These are phyloP conservation scores for Phytophthora niederhauseri DNA, from an alignment of 352 stramenopile species.

Conservation along the genomic window DNA sequence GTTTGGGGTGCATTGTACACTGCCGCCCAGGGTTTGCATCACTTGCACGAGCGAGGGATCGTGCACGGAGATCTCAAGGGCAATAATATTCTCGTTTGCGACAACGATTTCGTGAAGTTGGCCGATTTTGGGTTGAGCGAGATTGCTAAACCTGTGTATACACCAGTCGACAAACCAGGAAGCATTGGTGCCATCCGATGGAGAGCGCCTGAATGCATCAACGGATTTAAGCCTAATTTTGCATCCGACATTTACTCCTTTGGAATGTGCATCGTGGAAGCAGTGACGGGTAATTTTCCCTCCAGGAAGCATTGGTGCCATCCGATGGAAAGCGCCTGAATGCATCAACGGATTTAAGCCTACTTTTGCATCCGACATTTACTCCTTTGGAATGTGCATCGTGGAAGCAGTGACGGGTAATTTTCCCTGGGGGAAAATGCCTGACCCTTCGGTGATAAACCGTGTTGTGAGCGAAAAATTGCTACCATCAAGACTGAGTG, in stretches of 20 bases:
- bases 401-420: conserved; percentile 1
- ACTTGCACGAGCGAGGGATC: conserved; percentile 9
- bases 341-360: neutral
- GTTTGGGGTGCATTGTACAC: conserved; percentile 2
- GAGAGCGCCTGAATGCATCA: conserved; percentile 15
- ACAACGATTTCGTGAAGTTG: conserved; percentile 1
- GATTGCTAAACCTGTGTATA: neutral
- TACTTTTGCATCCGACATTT: conserved; percentile 9
- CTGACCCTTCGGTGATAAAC: neutral
- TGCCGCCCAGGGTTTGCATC: conserved; percentile 1
- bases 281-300: neutral
- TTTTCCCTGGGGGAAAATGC: neutral
- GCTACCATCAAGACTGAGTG: neutral
- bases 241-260: conserved; percentile 15
- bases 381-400: conserved; percentile 15
- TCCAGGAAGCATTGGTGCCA: conserved; percentile 7
- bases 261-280: conserved; percentile 13
- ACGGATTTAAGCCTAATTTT: neutral
- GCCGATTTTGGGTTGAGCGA: conserved; percentile 13
- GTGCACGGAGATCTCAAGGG: conserved; percentile 11
- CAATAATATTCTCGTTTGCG: conserved; percentile 5
- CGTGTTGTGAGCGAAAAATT: neutral
- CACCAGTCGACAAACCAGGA: neutral
- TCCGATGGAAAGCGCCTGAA: conserved; percentile 14
- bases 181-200: conserved; percentile 12